These are phyloP conservation scores for Diospyros kaki DNA, from an alignment of 148 eudicot genomes.

Conservation along the genomic window DNA sequence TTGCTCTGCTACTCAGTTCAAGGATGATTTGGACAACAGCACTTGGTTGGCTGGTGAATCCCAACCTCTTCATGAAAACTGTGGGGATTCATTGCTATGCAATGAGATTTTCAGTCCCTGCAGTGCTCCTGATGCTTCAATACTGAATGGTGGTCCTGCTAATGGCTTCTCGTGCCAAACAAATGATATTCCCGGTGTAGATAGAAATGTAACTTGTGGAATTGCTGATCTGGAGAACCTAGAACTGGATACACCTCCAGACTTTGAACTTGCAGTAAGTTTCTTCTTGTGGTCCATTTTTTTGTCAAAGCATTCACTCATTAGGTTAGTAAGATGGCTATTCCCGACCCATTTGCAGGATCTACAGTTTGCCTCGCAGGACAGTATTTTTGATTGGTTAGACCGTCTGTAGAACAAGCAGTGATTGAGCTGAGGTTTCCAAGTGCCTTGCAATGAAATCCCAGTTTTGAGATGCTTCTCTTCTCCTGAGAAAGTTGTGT, in stretches of 20 bases:
- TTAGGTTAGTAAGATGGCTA: background rate
- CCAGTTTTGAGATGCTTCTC: no score
- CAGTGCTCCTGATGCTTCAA: constrained; percentile 24
- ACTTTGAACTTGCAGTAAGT: constrained; percentile 61
- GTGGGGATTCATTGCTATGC: constrained; percentile 37
- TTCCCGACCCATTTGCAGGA: constrained; percentile 43
- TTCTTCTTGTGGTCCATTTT: constrained; percentile 5
- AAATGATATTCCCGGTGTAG: constrained; percentile 23
- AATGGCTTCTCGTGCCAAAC: constrained; percentile 19
- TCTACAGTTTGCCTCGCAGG: constrained; percentile 59
- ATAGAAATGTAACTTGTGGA: constrained; percentile 21
- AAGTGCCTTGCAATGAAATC: no score
- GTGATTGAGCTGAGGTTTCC: no score
- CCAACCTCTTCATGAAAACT: constrained; percentile 34
- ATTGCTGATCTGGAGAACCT: constrained; percentile 51
- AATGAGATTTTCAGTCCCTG: constrained; percentile 43
- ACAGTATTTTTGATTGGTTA: constrained; percentile 52
- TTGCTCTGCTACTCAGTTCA: constrained; percentile 23
- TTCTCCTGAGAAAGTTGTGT: no score
- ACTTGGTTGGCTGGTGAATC: constrained; percentile 50
- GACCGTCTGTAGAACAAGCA: constrained; percentile 20
- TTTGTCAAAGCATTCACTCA: background rate
- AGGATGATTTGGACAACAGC: constrained; percentile 22
- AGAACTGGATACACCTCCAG: constrained; percentile 61
- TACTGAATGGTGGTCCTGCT: constrained; percentile 13